Evolutionary conservation across 2,329 filamentous ascomycete genomes (phyloP), one percentile per base, ranked within the genome.

Genomic region (Cercospora canescens): DNA sequence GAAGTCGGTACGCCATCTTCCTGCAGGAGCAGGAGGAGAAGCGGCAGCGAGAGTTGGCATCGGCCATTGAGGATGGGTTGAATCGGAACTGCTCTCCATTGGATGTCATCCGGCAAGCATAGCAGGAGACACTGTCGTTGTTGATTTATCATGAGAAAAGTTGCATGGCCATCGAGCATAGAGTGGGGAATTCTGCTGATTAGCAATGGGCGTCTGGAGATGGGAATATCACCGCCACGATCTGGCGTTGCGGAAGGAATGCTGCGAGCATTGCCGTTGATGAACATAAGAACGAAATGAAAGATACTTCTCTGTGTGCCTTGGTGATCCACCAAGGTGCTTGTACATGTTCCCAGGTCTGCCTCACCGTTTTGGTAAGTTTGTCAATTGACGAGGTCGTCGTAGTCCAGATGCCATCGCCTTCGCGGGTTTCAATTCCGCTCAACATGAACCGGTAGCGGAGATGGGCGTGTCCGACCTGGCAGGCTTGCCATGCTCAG

Each of bases 1-100:
- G 94, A 79, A 96, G 92, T 65, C 90, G 93, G 73, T 99, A 98
- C 76, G 91, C 93, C 11, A 89, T 94, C 81, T 97, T 91, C 80
- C 81, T 96, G 63, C 85, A 86, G 74, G 88, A 93, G 67, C 87
- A 91, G 79, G 89, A 93, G 77, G 82, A 85, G 76, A 89, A 92
- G 83, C 84, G 89, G 72, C 86, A 88, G 69, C 81, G 86, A 72
- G 84, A 83, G 48, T 73, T 87, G 41, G 76, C 71, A 60, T 75
- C 76, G 28, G 77, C 77, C 30, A 77, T 79, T 55, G 61, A 73
- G 30, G 68, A 72, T 37, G 77, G 77, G 4, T 65, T 78, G 58
- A 72, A 73, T 57, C 76, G 77, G n/a, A 75, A 76, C 63, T 66
- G 70, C 41, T 60, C 61, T 30, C 60, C 60, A 6, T 68, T 79